Evolutionary conservation across 331 rosid species (phyloP).

Genomic region (Cydonia oblonga): DNA sequence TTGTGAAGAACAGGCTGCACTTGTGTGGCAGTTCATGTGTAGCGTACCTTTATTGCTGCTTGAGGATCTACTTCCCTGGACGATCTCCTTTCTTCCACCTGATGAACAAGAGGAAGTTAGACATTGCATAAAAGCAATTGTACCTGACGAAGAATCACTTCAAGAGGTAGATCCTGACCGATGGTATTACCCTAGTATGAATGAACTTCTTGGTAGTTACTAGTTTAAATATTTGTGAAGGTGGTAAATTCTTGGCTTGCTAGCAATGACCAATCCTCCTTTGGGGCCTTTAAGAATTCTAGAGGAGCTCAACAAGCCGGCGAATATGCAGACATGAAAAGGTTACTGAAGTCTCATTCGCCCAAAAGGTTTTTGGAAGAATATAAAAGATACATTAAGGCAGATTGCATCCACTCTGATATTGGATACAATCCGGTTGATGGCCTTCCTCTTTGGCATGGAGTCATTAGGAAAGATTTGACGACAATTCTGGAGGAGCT

Average conservation of each 20-base stretch:
- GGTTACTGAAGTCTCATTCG: slow-evolving; percentile 22
- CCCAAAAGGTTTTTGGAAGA: slow-evolving; percentile 23
- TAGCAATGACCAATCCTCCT: slow-evolving; percentile 16
- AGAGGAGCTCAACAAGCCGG: slow-evolving; percentile 27
- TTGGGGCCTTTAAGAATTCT: slow-evolving; percentile 7
- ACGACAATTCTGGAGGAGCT: slow-evolving; percentile 47
- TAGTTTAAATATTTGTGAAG: slow-evolving; percentile 38
- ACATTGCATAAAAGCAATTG: slow-evolving; percentile 41
- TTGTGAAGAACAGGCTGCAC: slow-evolving; percentile 55
- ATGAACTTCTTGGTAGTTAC: slow-evolving; percentile 10
- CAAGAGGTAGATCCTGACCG: slow-evolving; percentile 51
- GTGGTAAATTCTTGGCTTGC: slow-evolving; percentile 67
- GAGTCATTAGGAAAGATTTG: slow-evolving; percentile 55
- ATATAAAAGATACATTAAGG: slow-evolving; percentile 17
- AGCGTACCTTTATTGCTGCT: slow-evolving; percentile 66
- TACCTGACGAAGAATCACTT: slow-evolving; percentile 51
- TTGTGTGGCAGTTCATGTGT: slow-evolving; percentile 81
- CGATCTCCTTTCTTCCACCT: slow-evolving; percentile 57
- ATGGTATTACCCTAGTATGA: slow-evolving; percentile 3
- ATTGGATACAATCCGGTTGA: slow-evolving; percentile 42
- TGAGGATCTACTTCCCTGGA: slow-evolving; percentile 78
- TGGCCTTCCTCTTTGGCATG: slow-evolving; percentile 71
- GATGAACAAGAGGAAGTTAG: slow-evolving; percentile 46
- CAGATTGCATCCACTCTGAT: slow-evolving; percentile 24
- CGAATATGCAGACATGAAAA: slow-evolving; percentile 24